Evolutionary conservation across 306 rosid species (phyloP).

Genomic region (Glycine soja): DNA sequence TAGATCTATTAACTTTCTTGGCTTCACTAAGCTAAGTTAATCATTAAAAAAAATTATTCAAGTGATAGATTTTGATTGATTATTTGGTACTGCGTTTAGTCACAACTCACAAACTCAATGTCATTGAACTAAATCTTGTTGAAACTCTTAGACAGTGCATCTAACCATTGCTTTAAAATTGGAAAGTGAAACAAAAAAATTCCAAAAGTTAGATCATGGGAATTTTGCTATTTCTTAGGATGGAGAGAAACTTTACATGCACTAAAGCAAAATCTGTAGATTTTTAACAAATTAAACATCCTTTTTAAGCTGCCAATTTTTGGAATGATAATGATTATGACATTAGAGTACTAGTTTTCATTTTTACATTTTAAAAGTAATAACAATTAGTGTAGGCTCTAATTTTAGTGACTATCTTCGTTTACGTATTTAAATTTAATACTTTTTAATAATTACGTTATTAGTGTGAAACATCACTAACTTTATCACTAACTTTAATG

Average conservation of each 20-base stretch:
- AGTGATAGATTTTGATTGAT: neutral
- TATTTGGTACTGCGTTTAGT: neutral
- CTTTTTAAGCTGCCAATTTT: neutral
- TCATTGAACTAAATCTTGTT: neutral
- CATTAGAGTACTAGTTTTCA: no score
- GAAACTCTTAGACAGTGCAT: no score
- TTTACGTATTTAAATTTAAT: no score
- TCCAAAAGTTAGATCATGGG: neutral
- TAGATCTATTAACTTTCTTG: constrained; percentile 5
- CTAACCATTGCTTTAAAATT: no score
- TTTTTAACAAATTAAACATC: neutral
- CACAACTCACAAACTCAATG: neutral
- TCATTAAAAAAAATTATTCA: neutral
- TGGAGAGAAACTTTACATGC: neutral
- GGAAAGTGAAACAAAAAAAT: neutral
- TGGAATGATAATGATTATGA: no score
- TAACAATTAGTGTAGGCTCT: no score
- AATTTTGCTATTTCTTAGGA: neutral
- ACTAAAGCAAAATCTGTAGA: neutral
- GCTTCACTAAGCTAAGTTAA: neutral
- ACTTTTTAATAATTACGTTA: no score
- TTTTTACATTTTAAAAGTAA: no score
- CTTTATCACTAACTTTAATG: no score
- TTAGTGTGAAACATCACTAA: no score
- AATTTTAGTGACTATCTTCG: no score